Evolutionary conservation across 2,329 filamentous ascomycete genomes (phyloP), one percentile per base, ranked within the genome.

Genomic region (Calonectria pteridis): DNA sequence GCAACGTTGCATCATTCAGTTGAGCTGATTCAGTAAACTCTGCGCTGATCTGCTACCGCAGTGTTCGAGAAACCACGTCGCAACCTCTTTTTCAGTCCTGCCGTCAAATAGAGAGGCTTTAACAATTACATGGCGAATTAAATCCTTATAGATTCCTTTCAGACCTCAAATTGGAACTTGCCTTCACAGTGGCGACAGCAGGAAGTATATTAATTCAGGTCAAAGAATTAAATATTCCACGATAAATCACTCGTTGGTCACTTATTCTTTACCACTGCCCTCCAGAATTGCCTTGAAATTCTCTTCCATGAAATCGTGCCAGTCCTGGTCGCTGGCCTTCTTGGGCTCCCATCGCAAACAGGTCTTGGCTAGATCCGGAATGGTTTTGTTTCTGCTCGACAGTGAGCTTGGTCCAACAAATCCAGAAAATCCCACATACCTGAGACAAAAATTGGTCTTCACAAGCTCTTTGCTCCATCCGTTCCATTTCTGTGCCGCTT

Each of bases 261-360:
- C 10, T 23, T 26, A 23, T 51, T 51, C n/a, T 23, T 18, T 14
- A n/a, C n/a, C 51, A 20, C 10, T 28, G 7, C 43, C 29, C 4
- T 28, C 16, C 9, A 43, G 13, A 28, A 55, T 23, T 7, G 49
- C 26, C 16, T 46, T n/a, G 7, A 67, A 64, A 11, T 43, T 67
- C 9, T 68, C 20, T n/a, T 58, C 29, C 35, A 67, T 46, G 50
- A 46, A 72, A 3, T n/a, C 29, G 1, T 43, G 51, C 67, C 64
- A 75, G 29, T 73, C 58, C 33, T 53, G n/a, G 6, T 73, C 58
- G 7, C 55, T 40, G 3, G 46, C 59, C 35, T 59, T 71, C n/a
- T 31, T 35, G 1, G 67, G 71, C 18, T 66, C 65, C 73, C 73
- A 75, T 6, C 55, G 71, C 7, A 73, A 14, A 13, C 11, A 23